phyloP scores from a whole-genome alignment of 176 grass and related monocot species.

The Alopecurus myosuroides region DNA sequence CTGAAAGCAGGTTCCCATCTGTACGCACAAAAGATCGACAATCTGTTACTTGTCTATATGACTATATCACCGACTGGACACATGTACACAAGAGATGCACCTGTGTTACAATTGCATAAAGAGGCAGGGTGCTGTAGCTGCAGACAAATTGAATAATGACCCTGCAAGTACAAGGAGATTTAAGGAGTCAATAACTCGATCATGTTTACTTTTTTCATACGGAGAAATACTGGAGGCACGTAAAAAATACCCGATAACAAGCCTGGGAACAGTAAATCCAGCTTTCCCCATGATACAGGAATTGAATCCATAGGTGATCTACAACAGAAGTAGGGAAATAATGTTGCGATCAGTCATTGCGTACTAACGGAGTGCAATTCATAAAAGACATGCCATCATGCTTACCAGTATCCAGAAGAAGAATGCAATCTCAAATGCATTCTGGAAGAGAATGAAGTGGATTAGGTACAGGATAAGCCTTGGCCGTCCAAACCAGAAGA shows the following conservation, averaged over 20 bases:
- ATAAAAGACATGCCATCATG: background rate
- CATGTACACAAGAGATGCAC: slow-evolving; percentile 4
- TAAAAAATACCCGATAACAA: slow-evolving; percentile 71
- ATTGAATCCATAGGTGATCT: slow-evolving; percentile 64
- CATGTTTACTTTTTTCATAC: background rate
- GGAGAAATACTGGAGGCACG: background rate
- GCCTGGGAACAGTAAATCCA: slow-evolving; percentile 68
- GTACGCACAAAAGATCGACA: slow-evolving; percentile 16
- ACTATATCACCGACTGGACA: background rate
- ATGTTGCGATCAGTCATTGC: background rate
- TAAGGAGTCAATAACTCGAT: background rate
- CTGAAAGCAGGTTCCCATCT: slow-evolving; percentile 84
- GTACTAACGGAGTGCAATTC: background rate
- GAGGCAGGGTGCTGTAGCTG: slow-evolving; percentile 80
- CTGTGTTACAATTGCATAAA: slow-evolving; percentile 89
- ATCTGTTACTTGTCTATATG: background rate
- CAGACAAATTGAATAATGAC: slow-evolving; percentile 68
- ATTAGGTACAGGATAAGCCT: slow-evolving; percentile 51
- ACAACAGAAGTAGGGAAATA: background rate
- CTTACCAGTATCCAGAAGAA: slow-evolving; percentile 95
- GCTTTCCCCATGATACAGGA: slow-evolving; percentile 83
- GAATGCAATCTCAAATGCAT: too few relatives aligned
- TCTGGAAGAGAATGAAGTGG: slow-evolving; percentile 95
- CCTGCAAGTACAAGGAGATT: slow-evolving; percentile 24
- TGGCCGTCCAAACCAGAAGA: slow-evolving; percentile 72